These are phyloP conservation scores for Suillus luteus DNA, from an alignment of 768 basidiomycete species.

Conservation along the genomic window DNA sequence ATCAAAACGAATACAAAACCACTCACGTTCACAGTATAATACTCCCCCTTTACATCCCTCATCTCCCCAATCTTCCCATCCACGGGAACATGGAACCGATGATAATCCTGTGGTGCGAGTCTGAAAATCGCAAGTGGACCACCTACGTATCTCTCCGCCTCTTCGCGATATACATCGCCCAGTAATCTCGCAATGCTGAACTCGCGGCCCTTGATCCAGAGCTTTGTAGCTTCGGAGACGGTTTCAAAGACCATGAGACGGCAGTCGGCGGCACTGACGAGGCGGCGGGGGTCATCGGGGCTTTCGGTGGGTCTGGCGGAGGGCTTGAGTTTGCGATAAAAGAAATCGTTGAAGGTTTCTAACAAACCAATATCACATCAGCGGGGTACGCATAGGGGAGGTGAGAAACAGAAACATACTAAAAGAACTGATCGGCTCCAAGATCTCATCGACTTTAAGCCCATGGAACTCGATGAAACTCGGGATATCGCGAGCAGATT, in stretches of 20 bases:
- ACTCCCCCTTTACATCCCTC: constrained; percentile 85
- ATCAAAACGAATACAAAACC: neutral
- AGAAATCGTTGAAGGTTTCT: constrained; percentile 95
- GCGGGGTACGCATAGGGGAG: constrained; percentile 10
- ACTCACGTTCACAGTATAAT: constrained; percentile 92
- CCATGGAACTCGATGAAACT: constrained; percentile 89
- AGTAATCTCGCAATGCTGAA: constrained; percentile 82
- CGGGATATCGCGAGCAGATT: constrained; percentile 82
- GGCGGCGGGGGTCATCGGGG: constrained; percentile 71
- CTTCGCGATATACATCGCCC: constrained; percentile 72
- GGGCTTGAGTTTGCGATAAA: constrained; percentile 86
- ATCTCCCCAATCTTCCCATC: constrained; percentile 83
- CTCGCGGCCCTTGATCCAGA: constrained; percentile 98
- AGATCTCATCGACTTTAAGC: constrained; percentile 79
- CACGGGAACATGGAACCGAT: constrained; percentile 89
- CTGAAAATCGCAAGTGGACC: constrained; percentile 90
- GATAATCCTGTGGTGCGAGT: constrained; percentile 93
- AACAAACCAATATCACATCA: constrained; percentile 1
- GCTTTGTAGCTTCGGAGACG: constrained; percentile 77
- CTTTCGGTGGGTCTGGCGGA: constrained; percentile 73
- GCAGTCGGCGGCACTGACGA: constrained; percentile 93
- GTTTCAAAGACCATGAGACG: constrained; percentile 94
- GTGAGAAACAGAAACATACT: constrained; percentile 52
- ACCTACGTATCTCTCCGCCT: constrained; percentile 70
- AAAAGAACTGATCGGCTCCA: constrained; percentile 82